A percentile compares a stretch with the other conserved stretches of the same genome.
Conservation (phyloP, 2,329 filamentous ascomycete genomes). For the Aspergillus terreus region DNA sequence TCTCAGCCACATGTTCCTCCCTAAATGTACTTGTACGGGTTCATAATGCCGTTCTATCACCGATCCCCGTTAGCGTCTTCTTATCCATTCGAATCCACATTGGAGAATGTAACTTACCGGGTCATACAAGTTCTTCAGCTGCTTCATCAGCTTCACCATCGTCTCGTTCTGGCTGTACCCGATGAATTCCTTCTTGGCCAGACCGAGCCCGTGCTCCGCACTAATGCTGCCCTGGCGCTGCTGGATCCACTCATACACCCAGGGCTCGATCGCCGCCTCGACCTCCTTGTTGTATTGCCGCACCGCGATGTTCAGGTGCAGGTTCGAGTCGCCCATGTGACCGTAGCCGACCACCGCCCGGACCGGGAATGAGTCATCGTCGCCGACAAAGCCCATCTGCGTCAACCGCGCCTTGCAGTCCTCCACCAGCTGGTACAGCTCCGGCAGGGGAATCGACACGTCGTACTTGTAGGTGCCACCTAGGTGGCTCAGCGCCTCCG, state of each 20-base stretch:
- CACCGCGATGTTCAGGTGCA: constrained; percentile 87
- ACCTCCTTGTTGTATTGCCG: constrained; percentile 81
- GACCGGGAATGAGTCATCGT: constrained; percentile 71
- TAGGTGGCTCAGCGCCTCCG: constrained; percentile 82
- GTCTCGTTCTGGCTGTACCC: constrained; percentile 86
- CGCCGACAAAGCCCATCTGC: constrained; percentile 71
- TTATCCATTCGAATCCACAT: constrained; percentile 1
- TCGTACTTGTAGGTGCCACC: constrained; percentile 99
- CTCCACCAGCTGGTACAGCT: constrained; percentile 86
- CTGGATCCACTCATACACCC: constrained; percentile 95
- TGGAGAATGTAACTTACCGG: constrained; percentile 61
- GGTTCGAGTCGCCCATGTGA: constrained; percentile 95
- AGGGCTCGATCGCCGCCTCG: constrained; percentile 85
- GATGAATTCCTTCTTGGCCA: constrained; percentile 95
- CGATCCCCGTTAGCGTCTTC: constrained; percentile 12
- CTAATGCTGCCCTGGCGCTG: constrained; percentile 89
- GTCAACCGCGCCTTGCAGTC: constrained; percentile 72
- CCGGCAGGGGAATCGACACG: constrained; percentile 82
- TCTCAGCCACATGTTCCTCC: background rate
- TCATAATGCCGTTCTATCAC: constrained; percentile 90
- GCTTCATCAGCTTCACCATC: constrained; percentile 88
- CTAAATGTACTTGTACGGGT: constrained; percentile 85
- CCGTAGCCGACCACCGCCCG: constrained; percentile 93
- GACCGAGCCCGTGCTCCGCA: constrained; percentile 88
- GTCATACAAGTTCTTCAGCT: constrained; percentile 91